Evolutionary conservation across 2,329 filamentous ascomycete species (phyloP), one percentile per base, ranked within the genome.

Genomic region (Delphinella strobiligena): DNA sequence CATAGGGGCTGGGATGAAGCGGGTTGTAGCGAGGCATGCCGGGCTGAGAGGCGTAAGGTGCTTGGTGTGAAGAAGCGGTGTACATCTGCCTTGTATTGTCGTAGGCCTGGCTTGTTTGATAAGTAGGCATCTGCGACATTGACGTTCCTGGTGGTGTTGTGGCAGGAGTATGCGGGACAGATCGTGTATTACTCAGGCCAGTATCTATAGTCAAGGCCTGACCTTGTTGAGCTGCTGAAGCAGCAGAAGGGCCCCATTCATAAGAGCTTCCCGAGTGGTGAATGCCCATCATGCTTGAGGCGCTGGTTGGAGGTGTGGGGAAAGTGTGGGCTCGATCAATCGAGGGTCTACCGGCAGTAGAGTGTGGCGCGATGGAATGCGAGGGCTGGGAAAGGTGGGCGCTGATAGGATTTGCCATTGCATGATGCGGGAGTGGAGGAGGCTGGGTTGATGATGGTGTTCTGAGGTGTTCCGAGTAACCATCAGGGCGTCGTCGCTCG

Each of bases 271-370:
- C 82, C 30, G 82, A 78, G 48, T 74, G 74, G 34, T 78, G 78
- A 71, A 93, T 85, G 45, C 74, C 66, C 64, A 78, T 86, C 34
- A 93, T 76, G 60, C 86, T 85, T 0, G 87, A 91, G n/a, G 87
- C 83, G 58, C 85, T 95, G 1, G 88, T 85, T 1, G 89, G 88
- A 27, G 89, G 89, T 3, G 89, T 95, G 3, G 89, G 88, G 61
- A 95, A 95, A 2, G 87, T 93, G 59, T 94, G 83, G 12, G 87
- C 81, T 38, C 89, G 78, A 47, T 95, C 88, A 29, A 93, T 64
- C 5, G 75, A 70, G 5, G 87, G 87, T 32, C 89, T 78, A 34
- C 64, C 67, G 29, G 67, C 56, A 15, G 66, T 63, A n/a, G 72
- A 64, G 47, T 75, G 69, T 27, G 72, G 67, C 37, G 76, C 74